Conservation (phyloP, 352 stramenopile species). For the Phytopythium boreale region DNA sequence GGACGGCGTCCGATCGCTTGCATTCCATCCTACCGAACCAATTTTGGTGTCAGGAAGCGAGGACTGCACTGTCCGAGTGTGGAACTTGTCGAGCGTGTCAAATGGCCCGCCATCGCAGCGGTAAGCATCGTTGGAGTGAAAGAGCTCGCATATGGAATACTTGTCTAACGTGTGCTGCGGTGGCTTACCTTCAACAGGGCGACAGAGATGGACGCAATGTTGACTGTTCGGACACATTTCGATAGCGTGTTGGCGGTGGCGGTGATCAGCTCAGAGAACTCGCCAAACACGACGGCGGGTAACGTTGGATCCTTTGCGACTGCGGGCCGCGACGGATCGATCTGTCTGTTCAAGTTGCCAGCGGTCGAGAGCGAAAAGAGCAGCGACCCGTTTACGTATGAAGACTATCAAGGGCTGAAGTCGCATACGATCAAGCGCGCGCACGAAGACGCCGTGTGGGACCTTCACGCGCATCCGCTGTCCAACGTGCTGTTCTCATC, state of each 20-base stretch:
- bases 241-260: constrained; percentile 74
- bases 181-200: constrained; percentile 23
- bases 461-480: constrained; percentile 76
- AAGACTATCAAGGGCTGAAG: constrained; percentile 74
- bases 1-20: constrained; percentile 76
- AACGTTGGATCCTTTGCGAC: constrained; percentile 64
- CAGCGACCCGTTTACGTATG: constrained; percentile 58
- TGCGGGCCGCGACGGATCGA: constrained; percentile 69
- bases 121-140: constrained; percentile 9
- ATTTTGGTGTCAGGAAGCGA: constrained; percentile 82
- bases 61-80: constrained; percentile 83
- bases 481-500: constrained; percentile 84
- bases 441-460: constrained; percentile 82
- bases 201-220: constrained; percentile 71
- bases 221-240: constrained; percentile 72
- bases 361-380: constrained; percentile 53
- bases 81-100: constrained; percentile 65
- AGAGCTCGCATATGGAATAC: too few relatives aligned
- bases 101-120: constrained; percentile 66
- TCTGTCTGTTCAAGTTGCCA: constrained; percentile 67
- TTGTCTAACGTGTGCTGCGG: not conserved
- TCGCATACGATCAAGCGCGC: constrained; percentile 65
- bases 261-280: constrained; percentile 76
- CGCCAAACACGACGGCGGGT: constrained; percentile 43
- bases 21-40: constrained; percentile 79